phyloP scores from a whole-genome alignment of 1,139 yeast genomes.

The Hansenula lynferdii region DNA sequence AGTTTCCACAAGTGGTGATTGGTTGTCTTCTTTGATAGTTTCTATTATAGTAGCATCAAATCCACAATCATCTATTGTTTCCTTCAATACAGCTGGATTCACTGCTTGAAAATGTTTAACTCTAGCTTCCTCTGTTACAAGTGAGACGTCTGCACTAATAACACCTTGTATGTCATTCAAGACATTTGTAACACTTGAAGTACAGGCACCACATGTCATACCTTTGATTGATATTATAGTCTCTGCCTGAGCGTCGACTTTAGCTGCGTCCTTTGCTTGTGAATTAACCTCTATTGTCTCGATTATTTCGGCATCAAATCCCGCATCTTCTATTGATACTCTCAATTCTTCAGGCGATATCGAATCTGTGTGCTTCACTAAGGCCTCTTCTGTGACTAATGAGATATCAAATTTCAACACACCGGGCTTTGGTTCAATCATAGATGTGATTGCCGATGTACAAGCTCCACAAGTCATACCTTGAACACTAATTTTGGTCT shows the following conservation, averaged over 20 bases:
- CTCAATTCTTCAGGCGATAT: constrained; percentile 32
- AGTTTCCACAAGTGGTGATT: constrained; percentile 9
- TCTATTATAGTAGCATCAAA: constrained; percentile 47
- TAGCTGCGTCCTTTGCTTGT: constrained; percentile 21
- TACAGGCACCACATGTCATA: constrained; percentile 89
- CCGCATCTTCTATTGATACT: constrained; percentile 64
- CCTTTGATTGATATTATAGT: constrained; percentile 42
- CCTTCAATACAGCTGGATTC: constrained; percentile 32
- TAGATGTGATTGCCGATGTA: constrained; percentile 54
- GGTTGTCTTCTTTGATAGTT: constrained; percentile 2
- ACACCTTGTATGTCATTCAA: constrained; percentile 39
- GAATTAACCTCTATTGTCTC: constrained; percentile 26
- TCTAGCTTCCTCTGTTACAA: constrained; percentile 70
- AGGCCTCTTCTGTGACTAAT: constrained; percentile 68
- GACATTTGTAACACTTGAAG: constrained; percentile 56
- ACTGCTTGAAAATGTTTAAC: constrained; percentile 41
- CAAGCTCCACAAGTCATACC: constrained; percentile 95
- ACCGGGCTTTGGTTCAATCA: constrained; percentile 40
- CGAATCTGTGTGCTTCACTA: constrained; percentile 33
- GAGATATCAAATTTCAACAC: constrained; percentile 49
- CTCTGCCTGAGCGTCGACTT: constrained; percentile 7
- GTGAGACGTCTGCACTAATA: constrained; percentile 49
- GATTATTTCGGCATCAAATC: constrained; percentile 53
- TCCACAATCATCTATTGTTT: constrained; percentile 66
- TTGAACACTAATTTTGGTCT: constrained; percentile 14